Base-by-base conservation (phyloP, 2,329 filamentous ascomycete species). In the Paecilomyces fulvus region DNA sequence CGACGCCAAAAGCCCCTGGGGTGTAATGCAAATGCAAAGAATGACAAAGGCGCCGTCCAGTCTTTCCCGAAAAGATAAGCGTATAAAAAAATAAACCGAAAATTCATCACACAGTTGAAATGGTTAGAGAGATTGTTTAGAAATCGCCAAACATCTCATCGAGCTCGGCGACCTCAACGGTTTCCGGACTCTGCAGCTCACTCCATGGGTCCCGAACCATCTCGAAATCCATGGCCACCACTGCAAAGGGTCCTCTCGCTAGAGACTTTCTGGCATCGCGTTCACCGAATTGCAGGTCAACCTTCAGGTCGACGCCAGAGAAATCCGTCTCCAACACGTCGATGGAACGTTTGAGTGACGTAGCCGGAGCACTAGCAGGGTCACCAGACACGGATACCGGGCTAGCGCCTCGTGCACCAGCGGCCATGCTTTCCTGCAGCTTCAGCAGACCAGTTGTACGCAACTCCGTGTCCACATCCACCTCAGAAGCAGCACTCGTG, bases 121-220 rank as follows among this genome's bases (percentile, higher is more conserved):
- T 28, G 17, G 2, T 57, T 55, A 12, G 14, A 23, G 20, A 12
- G 21, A 12, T 28, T 23, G 58, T 58, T 80, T 75, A 90, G 71
- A 85, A 90, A 63, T 83, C 86, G 68, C 89, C 86, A 66, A 96
- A 83, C 70, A 96, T 82, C 64, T 88, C 85, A 68, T 97, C 92
- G 23, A 97, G 84, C 78, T 99, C 94, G 51, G 96, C 90, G 52
- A 97, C 83, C 71, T 95, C 91, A 64, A 97, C 87, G 61, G 85
- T 88, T 76, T 97, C 94, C 1, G 92, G 91, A 69, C 86, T 90
- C 69, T 80, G 80, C 66, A 84, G 72, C 58, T 83, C 81, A 69
- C 81, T 81, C 67, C 88, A 87, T 75, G 78, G 77, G 49, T 75
- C 74, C 58, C 74, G 68, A 53, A 75, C 69, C 55, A 67, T 61